Conservation (phyloP, 2,329 filamentous ascomycete genomes). For the Colletotrichum ledebouriae region DNA sequence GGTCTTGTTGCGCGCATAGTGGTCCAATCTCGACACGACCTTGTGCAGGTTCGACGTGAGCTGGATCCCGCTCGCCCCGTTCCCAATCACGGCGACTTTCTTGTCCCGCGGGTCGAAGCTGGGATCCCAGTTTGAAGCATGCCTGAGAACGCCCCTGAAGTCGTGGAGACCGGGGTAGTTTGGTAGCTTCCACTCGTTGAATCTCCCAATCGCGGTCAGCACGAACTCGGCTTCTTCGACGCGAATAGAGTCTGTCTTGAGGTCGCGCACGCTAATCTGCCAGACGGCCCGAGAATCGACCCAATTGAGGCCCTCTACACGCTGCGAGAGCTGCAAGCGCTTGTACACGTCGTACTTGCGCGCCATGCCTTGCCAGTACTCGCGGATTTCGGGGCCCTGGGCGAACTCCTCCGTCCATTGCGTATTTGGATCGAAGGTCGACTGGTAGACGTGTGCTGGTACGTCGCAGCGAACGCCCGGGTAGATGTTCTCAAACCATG, state of each 20-base stretch:
- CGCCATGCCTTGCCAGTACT: slow-evolving; percentile 75
- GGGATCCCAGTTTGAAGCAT: slow-evolving; percentile 72
- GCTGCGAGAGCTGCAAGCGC: slow-evolving; percentile 66
- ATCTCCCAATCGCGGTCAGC: slow-evolving; percentile 73
- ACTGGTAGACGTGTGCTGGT: slow-evolving; percentile 78
- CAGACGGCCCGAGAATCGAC: slow-evolving; percentile 64
- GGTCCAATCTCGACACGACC: slow-evolving; percentile 65
- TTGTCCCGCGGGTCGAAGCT: slow-evolving; percentile 63
- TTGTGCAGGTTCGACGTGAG: slow-evolving; percentile 66
- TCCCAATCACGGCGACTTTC: slow-evolving; percentile 72
- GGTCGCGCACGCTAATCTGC: slow-evolving; percentile 62
- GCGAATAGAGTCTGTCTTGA: slow-evolving; percentile 53
- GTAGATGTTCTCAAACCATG: slow-evolving; percentile 70
- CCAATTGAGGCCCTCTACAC: slow-evolving; percentile 71
- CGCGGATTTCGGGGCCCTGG: slow-evolving; percentile 74
- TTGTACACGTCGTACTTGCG: slow-evolving; percentile 75
- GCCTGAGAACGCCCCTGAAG: slow-evolving; percentile 68
- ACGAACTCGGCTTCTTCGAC: slow-evolving; percentile 70
- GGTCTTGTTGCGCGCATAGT: slow-evolving; percentile 74
- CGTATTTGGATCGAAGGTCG: slow-evolving; percentile 75
- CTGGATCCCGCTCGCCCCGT: slow-evolving; percentile 73
- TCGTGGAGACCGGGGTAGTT: slow-evolving; percentile 69
- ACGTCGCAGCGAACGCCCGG: slow-evolving; percentile 77
- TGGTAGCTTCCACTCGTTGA: slow-evolving; percentile 75
- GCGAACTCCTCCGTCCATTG: slow-evolving; percentile 79